Evolutionary conservation across 352 stramenopile species (phyloP).

Genomic region (Paralagenidium karlingii): DNA sequence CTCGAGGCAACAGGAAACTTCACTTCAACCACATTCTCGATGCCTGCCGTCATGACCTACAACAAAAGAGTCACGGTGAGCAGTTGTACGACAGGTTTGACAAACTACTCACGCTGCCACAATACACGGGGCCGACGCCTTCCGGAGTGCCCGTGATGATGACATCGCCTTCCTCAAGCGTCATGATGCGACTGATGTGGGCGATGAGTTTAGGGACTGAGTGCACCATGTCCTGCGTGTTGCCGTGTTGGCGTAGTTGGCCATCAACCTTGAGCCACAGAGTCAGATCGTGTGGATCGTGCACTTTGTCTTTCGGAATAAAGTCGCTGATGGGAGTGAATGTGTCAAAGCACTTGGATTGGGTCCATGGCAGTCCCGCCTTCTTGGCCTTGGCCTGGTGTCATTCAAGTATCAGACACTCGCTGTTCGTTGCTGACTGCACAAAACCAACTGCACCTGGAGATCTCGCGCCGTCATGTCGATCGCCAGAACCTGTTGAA

Average conservation of each 20-base stretch:
- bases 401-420: background rate
- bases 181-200: constrained; percentile 76
- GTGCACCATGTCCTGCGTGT: constrained; percentile 72
- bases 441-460: constrained; percentile 13
- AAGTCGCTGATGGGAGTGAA: constrained; percentile 77
- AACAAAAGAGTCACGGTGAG: background rate
- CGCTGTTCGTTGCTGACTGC: background rate
- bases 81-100: background rate
- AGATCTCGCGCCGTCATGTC: constrained; percentile 74
- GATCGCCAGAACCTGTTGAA: constrained; percentile 38
- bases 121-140: constrained; percentile 50
- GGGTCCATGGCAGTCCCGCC: constrained; percentile 54
- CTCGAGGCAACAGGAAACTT: constrained; percentile 48
- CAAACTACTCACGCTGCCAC: constrained; percentile 35
- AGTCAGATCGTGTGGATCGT: constrained; percentile 46
- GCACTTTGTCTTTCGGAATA: constrained; percentile 50
- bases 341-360: constrained; percentile 64
- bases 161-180: constrained; percentile 69
- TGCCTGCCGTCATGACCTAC: constrained; percentile 57
- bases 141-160: constrained; percentile 78
- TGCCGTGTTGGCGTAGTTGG: constrained; percentile 55
- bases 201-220: constrained; percentile 61
- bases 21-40: constrained; percentile 54
- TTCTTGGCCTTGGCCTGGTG: constrained; percentile 70
- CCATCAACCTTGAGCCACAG: constrained; percentile 77